Percentiles rank a stretch among this genome's conserved stretches.
phyloP scores from a whole-genome alignment of 805 yeast species.

The Teunomyces aglyptinius region DNA sequence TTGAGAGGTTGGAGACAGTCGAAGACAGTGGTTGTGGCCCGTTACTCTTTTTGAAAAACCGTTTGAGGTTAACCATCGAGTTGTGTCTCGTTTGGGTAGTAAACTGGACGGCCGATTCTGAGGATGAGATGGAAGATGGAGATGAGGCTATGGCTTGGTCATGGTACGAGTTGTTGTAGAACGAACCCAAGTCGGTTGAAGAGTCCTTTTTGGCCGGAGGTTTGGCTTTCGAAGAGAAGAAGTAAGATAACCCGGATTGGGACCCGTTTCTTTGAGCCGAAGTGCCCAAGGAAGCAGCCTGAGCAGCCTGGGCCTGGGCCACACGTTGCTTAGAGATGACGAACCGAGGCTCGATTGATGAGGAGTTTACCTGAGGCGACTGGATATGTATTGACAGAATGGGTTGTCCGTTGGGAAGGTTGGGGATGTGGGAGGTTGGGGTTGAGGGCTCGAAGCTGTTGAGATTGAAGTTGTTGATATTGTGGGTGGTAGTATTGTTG shows the following conservation, averaged over 20 bases:
- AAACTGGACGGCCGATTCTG: conserved; percentile 12
- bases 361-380: conserved; percentile 60
- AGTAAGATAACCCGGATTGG: conserved; percentile 48
- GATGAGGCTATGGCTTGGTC: conserved; percentile 27
- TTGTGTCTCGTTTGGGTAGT: conserved; percentile 59
- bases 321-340: conserved; percentile 77
- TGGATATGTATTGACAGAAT: conserved; percentile 64
- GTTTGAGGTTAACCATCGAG: conserved; percentile 74
- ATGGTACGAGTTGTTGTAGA: conserved; percentile 37
- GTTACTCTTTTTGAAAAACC: conserved; percentile 59
- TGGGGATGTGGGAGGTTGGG: conserved; percentile 41
- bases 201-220: conserved; percentile 31
- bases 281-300: conserved; percentile 32
- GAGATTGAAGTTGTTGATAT: conserved; percentile 7
- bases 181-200: conserved; percentile 41
- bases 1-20: conserved; percentile 20
- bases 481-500: conserved; percentile 9
- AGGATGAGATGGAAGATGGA: conserved; percentile 27
- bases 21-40: conserved; percentile 16
- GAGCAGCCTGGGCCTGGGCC: conserved; percentile 49
- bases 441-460: conserved; percentile 6
- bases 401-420: conserved; percentile 54
- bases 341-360: conserved; percentile 80
- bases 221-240: conserved; percentile 44
- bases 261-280: conserved; percentile 37